phyloP scores from a whole-genome alignment of 2,329 filamentous ascomycete species.

The Scedosporium minutisporum region DNA sequence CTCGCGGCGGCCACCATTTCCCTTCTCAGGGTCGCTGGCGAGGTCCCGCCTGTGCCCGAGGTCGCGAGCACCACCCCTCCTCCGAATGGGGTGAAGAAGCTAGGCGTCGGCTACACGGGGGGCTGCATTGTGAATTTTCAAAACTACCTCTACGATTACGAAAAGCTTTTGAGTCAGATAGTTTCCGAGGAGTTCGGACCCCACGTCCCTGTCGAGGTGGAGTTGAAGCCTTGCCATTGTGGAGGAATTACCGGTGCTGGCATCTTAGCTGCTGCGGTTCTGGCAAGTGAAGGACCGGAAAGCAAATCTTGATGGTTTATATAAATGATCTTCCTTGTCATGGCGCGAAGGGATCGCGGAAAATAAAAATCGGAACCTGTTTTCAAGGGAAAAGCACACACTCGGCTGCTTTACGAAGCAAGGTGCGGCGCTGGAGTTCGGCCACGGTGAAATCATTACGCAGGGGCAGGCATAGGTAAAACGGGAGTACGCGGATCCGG shows the following conservation, averaged over 20 bases:
- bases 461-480: not conserved
- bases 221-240: constrained; percentile 48
- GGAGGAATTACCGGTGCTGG: constrained; percentile 54
- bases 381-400: too few relatives aligned
- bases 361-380: not conserved
- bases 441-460: not conserved
- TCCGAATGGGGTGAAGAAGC: constrained; percentile 30
- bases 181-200: constrained; percentile 22
- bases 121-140: constrained; percentile 75
- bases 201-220: constrained; percentile 29
- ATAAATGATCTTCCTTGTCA: not conserved
- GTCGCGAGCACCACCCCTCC: constrained; percentile 1
- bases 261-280: constrained; percentile 41
- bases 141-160: constrained; percentile 60
- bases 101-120: constrained; percentile 72
- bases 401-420: too few relatives aligned
- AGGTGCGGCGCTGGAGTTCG: not conserved
- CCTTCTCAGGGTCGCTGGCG: constrained; percentile 57
- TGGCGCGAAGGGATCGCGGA: not conserved
- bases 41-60: constrained; percentile 37
- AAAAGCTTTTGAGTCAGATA: constrained; percentile 54
- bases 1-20: constrained; percentile 65
- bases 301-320: not conserved
- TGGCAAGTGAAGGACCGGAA: not conserved
- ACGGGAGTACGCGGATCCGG: not conserved